Conservation (phyloP, 768 basidiomycete genomes). For the Pulveroboletus sp. region DNA sequence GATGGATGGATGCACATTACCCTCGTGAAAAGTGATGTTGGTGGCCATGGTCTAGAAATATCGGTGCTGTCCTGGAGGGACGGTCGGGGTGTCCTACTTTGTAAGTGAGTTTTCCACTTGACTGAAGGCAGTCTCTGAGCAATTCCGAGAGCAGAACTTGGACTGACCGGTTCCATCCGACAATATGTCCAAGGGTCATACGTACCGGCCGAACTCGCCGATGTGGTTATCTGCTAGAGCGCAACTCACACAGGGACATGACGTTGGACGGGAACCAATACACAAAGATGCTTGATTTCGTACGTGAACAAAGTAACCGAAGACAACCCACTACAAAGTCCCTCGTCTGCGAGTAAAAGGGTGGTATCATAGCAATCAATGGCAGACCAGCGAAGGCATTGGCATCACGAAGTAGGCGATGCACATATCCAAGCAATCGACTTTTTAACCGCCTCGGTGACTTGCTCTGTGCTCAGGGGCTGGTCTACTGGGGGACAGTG, state of each 20-base stretch:
- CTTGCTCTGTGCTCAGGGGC: constrained; percentile 60
- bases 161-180: background rate
- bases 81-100: too few species aligned
- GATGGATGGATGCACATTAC: constrained; percentile 28
- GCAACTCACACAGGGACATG: background rate
- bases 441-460: constrained; percentile 58
- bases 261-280: background rate
- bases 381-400: background rate
- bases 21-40: constrained; percentile 69
- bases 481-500: constrained; percentile 68
- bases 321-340: constrained; percentile 22
- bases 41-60: constrained; percentile 27
- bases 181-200: background rate
- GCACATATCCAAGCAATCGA: constrained; percentile 58
- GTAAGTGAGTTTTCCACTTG: background rate
- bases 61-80: too few species aligned
- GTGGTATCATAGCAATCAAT: constrained; percentile 13
- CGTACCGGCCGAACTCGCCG: constrained; percentile 16
- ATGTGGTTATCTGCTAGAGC: background rate
- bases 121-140: background rate
- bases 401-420: constrained; percentile 14
- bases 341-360: constrained; percentile 9
- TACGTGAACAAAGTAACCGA: background rate
- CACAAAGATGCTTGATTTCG: background rate
- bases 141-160: constrained; percentile 2